phyloP scores from a whole-genome alignment of 768 basidiomycete genomes.

The Clavaria fumosa region DNA sequence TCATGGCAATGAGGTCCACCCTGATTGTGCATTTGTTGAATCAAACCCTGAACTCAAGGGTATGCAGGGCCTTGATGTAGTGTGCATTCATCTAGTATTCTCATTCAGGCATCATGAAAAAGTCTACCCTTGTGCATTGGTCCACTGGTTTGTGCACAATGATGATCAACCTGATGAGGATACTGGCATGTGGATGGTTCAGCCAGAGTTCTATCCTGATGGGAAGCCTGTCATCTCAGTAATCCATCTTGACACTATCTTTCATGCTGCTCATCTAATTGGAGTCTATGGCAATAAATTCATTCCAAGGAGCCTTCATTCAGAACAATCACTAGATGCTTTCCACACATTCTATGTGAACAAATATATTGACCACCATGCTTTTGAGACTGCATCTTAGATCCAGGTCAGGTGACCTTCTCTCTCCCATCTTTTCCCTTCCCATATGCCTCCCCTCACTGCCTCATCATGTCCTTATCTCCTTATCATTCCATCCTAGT shows the following conservation, averaged over 20 bases:
- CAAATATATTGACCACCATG: slow-evolving; percentile 5
- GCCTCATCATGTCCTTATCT: no score
- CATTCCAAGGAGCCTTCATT: slow-evolving; percentile 13
- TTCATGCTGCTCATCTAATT: slow-evolving; percentile 18
- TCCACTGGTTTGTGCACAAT: slow-evolving; percentile 13
- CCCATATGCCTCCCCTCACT: no score
- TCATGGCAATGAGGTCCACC: slow-evolving; percentile 11
- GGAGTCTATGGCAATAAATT: slow-evolving; percentile 13
- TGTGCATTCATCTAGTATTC: slow-evolving; percentile 12
- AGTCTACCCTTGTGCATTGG: slow-evolving; percentile 14
- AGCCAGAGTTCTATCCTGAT: slow-evolving; percentile 5
- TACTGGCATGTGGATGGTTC: slow-evolving; percentile 16
- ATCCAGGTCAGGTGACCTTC: no score
- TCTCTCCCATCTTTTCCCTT: no score
- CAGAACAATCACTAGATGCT: slow-evolving; percentile 1
- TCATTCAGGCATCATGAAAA: slow-evolving; percentile 9
- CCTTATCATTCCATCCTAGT: no score
- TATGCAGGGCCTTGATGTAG: slow-evolving; percentile 13
- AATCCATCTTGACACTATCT: slow-evolving; percentile 16
- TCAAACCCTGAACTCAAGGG: slow-evolving; percentile 8
- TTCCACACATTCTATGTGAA: slow-evolving; percentile 4
- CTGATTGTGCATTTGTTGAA: slow-evolving; percentile 14
- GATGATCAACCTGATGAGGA: not conserved
- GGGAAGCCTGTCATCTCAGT: slow-evolving; percentile 9
- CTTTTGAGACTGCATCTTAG: no score